Conservation (phyloP, 1,284 basidiomycete genomes). For the Malassezia sp. region DNA sequence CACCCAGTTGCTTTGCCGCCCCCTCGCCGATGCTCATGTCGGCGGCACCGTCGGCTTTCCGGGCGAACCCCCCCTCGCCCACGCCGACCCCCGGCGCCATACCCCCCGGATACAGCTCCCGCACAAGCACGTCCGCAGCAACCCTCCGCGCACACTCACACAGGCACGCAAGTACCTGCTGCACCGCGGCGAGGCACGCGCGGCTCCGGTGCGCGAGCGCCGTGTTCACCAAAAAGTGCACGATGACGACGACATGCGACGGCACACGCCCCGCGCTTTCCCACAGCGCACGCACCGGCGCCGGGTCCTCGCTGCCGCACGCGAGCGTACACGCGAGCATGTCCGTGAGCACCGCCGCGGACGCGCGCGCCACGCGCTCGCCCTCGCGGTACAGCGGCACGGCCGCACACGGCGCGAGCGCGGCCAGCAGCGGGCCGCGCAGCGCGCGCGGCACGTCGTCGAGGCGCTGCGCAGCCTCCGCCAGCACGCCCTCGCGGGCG, state of each 20-base stretch:
- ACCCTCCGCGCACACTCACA: too few species aligned
- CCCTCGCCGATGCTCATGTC: too few species aligned
- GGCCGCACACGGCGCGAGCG: constrained; percentile 6
- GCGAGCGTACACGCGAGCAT: constrained; percentile 67
- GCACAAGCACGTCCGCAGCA: too few species aligned
- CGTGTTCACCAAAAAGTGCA: background rate
- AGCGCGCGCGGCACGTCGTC: constrained; percentile 1
- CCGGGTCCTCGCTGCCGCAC: constrained; percentile 63
- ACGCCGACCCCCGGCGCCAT: too few species aligned
- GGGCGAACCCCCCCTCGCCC: too few species aligned
- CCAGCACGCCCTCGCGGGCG: background rate
- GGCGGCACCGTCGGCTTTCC: too few species aligned
- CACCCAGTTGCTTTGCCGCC: too few species aligned
- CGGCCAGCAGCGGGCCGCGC: background rate
- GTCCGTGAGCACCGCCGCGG: constrained; percentile 56
- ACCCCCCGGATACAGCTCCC: too few species aligned
- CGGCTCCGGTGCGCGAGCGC: constrained; percentile 2
- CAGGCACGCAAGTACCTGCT: background rate
- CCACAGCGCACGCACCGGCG: constrained; percentile 70
- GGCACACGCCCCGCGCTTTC: background rate
- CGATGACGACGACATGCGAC: background rate
- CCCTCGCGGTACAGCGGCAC: background rate
- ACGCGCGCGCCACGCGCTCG: background rate
- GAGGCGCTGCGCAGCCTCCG: constrained; percentile 1
- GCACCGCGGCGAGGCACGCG: constrained; percentile 4